phyloP scores from a whole-genome alignment of 225 moss, liverwort and hornwort species.

The Pleurozium schreberi region DNA sequence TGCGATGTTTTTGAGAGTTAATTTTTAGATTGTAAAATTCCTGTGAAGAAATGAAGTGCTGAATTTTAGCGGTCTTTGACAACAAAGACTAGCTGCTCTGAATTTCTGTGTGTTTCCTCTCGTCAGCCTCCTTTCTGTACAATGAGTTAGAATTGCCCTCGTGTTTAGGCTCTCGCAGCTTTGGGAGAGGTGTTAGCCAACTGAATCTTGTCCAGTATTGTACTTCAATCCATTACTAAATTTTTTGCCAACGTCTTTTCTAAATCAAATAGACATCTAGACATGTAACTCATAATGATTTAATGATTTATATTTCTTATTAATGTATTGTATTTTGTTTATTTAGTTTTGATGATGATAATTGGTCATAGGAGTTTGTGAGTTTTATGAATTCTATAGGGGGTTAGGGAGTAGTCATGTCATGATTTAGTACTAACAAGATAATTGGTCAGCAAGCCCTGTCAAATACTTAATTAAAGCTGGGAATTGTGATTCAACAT shows the following conservation, averaged over 20 bases:
- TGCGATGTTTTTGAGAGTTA: neutral
- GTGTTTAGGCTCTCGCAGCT: neutral
- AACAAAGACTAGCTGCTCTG: neutral
- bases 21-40: neutral
- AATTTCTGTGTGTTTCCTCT: neutral
- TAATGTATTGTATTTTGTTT: neutral
- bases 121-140: neutral
- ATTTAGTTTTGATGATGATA: neutral
- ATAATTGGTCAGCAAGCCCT: neutral
- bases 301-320: neutral
- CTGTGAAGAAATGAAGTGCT: neutral
- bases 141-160: neutral
- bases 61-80: too few relatives aligned
- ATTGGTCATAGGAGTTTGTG: neutral
- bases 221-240: neutral
- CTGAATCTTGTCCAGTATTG: neutral
- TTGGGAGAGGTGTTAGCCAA: neutral
- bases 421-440: neutral
- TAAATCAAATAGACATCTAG: neutral
- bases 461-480: neutral
- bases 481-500: too few relatives aligned
- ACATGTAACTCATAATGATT: neutral
- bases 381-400: neutral
- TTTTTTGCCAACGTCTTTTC: neutral
- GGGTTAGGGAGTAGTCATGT: neutral